These are phyloP conservation scores for Flaveria sonorensis DNA, from an alignment of 129 eudicot species.

Conservation along the genomic window DNA sequence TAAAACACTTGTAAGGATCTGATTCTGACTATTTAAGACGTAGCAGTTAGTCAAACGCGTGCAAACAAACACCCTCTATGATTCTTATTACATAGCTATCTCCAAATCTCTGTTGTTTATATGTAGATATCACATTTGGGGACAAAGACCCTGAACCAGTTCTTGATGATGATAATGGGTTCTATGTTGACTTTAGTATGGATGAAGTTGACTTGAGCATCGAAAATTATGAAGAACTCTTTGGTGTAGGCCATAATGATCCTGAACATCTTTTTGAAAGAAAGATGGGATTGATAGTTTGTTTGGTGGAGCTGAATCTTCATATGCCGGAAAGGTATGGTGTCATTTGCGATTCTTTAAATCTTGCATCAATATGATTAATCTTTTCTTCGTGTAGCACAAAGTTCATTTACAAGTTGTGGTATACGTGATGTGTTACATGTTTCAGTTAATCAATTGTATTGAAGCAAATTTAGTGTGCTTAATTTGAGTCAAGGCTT, in stretches of 20 bases:
- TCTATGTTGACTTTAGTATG: constrained; percentile 45
- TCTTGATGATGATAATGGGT: constrained; percentile 39
- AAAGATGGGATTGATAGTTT: constrained; percentile 52
- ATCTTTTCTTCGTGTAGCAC: background rate
- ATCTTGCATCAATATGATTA: background rate
- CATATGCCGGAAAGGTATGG: constrained; percentile 42
- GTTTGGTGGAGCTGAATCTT: constrained; percentile 48
- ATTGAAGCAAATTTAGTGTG: background rate
- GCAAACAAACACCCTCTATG: background rate
- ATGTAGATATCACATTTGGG: constrained; percentile 41
- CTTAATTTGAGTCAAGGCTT: background rate
- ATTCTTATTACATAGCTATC: background rate
- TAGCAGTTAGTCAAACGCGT: too few species aligned
- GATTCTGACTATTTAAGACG: too few species aligned
- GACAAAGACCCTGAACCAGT: constrained; percentile 35
- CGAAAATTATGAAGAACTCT: constrained; percentile 54
- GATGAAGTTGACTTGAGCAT: constrained; percentile 55
- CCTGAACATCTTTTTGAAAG: constrained; percentile 47
- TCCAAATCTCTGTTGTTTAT: constrained; percentile 11
- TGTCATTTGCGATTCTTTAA: background rate
- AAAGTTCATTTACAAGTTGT: background rate
- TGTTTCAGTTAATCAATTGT: background rate
- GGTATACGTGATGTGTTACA: constrained; percentile 4
- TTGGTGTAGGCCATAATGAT: constrained; percentile 52
- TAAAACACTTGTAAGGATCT: too few species aligned